Evolutionary conservation across 208 protist genomes (phyloP), one percentile per base, ranked within the genome.

Genomic region (Wallacemonas sp.): DNA sequence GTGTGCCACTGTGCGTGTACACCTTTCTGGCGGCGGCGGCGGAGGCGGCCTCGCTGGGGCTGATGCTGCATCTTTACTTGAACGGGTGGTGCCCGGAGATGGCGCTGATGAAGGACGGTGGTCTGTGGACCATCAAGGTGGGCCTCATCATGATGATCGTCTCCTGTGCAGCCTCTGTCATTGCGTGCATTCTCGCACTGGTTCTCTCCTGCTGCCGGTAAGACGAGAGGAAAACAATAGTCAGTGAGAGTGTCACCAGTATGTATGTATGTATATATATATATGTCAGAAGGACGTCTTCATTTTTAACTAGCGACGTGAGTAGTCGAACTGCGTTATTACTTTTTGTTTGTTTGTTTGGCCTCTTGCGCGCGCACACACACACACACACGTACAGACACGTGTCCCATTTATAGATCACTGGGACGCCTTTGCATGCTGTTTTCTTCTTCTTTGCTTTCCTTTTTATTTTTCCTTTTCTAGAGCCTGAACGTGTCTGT

Each of bases 51-150:
- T 73, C 77, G 11, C 59, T 79, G 39, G 65, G 61, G 38, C 18
- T 83, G 1, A 36, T 79, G 25, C 55, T 81, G 3, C 25, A 79
- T 16, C 76, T 81, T 38, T 89, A 84, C 65, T 61, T 79, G 16
- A 50, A 73, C 20, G 66, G 65, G 10, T 89, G 83, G 83, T 89
- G 83, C 46, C 44, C 7, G 5, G 44, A 48, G 3, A 36, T 44
- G 44, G 52, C 67, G 4, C 20, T 79, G 20, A 75, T 63, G 57
- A 50, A 65, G 39, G 33, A 76, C 50, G 33, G 29, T 1, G 26
- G 31, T 5, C 45, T 62, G 12, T 82, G 72, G 75, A 57, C 44
- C 33, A 16, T 76, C 32, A 67, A 54, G 10, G 2, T 39, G 1
- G 77, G 77, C 16, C 59, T 82, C 32, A 25, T 49, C 41, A 52